These are phyloP conservation scores for Trifolium repens DNA, from an alignment of 306 rosid genomes.

Conservation along the genomic window DNA sequence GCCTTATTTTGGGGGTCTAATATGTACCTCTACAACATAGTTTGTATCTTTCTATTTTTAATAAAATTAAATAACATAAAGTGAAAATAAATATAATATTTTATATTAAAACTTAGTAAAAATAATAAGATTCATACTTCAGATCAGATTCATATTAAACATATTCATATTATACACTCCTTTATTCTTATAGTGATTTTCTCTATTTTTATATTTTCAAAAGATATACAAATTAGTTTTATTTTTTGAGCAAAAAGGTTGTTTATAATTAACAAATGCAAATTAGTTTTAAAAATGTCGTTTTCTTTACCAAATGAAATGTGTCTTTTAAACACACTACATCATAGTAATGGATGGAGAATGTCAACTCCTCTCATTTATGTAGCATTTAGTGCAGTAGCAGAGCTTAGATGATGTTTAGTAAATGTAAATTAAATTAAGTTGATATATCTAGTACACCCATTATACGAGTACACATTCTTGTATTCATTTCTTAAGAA, in stretches of 20 bases:
- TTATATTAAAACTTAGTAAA: too few relatives aligned
- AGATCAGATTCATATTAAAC: too few relatives aligned
- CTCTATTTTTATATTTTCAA: background rate
- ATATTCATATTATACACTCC: background rate
- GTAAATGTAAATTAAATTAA: constrained; percentile 16
- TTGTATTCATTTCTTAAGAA: background rate
- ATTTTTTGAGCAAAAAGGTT: too few relatives aligned
- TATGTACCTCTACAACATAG: too few relatives aligned
- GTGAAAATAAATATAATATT: too few relatives aligned
- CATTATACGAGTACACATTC: background rate
- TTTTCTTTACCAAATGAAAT: too few relatives aligned
- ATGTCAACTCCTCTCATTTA: constrained; percentile 21
- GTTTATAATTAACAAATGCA: background rate
- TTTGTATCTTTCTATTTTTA: too few relatives aligned
- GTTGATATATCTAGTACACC: background rate
- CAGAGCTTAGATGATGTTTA: constrained; percentile 20
- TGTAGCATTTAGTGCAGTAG: constrained; percentile 28
- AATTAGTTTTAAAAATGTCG: background rate
- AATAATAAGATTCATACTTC: too few relatives aligned
- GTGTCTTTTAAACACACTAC: background rate
- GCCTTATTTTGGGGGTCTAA: too few relatives aligned
- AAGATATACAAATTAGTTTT: background rate
- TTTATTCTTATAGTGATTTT: background rate
- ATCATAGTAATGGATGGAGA: background rate
- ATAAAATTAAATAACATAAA: too few relatives aligned